Percentiles rank a stretch among this genome's conserved stretches.
These are phyloP conservation scores for Plasmodium gonderi DNA, from an alignment of 169 alveolate genomes.

Conservation along the genomic window DNA sequence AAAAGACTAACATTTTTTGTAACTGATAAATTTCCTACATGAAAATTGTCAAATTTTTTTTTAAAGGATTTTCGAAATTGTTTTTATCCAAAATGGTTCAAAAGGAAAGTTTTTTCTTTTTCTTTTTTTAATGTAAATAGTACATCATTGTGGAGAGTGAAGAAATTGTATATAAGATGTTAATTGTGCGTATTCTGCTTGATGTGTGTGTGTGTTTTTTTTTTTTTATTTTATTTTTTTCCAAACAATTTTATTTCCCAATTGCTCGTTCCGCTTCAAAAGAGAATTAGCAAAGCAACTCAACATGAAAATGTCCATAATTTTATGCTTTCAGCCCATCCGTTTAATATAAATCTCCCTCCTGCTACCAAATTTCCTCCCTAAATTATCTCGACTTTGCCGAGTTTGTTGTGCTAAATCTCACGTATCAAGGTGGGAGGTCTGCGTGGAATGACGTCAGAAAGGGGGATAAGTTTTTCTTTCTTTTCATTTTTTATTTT, in stretches of 20 bases:
- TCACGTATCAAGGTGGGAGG: background rate
- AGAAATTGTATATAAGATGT: background rate
- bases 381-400: background rate
- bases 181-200: background rate
- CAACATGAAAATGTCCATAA: background rate
- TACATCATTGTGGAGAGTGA: background rate
- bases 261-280: background rate
- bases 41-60: no score
- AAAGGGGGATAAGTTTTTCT: background rate
- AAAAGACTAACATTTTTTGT: background rate
- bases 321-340: background rate
- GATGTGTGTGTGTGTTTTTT: background rate
- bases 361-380: no score
- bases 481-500: background rate
- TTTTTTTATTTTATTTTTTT: no score
- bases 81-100: no score
- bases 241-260: background rate
- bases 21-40: background rate
- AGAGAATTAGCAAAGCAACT: background rate
- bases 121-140: background rate
- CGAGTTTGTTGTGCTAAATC: background rate
- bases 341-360: no score
- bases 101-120: background rate
- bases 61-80: no score
- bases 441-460: background rate